Base-by-base conservation (phyloP, 352 stramenopile species). In the Phytophthora tubulina region DNA sequence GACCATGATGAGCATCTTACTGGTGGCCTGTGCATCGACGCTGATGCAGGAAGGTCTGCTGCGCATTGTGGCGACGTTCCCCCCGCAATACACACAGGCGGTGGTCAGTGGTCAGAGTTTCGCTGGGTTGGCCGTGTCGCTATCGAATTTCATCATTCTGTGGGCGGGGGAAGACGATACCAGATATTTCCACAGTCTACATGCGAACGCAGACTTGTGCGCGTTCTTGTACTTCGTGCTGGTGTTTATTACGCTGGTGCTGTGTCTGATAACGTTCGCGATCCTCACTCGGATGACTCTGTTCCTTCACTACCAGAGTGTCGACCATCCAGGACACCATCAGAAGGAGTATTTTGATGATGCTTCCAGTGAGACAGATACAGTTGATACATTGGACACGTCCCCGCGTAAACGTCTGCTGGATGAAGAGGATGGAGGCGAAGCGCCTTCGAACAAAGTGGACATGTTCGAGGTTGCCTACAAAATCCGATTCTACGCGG, bases 151-250 rank as follows among this genome's bases (percentile, higher is more conserved):
- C 36, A 53, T 89, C 45, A 93, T 95, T 52, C 35, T 90, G 17
- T 88, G 75, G 55, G 79, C 75, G 3, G 77, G 81, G n/a, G 59
- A 76, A 31, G 78, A 86, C 33, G 63, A 74, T 27, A 48, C 30
- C 3, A 67, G 48, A 15, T 8, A 57, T n/a, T 57, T 58, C 78
- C 32, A 69, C 72, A 30, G 46, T 56, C 7, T 70, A 32, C 42
- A 75, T 84, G 56, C 63, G 0, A 82, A 91, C 59, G 75, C 79
- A 0, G 86, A 94, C 38, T 41, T 92, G 52, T 88, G 78, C 50
- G 88, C 85, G 3, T 93, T 94, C 63, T 63, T 90, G 55, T 96
- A 96, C 72, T 96, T 96, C 33, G 73, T 87, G 30, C 80, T 91
- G 48, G 86, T 89, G 21, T 93, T 94, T 53, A 70, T 88, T 31